Percentiles rank a stretch among this genome's conserved stretches.
Conservation (phyloP, 2,329 filamentous ascomycete species). For the Microascus cirrosus region DNA sequence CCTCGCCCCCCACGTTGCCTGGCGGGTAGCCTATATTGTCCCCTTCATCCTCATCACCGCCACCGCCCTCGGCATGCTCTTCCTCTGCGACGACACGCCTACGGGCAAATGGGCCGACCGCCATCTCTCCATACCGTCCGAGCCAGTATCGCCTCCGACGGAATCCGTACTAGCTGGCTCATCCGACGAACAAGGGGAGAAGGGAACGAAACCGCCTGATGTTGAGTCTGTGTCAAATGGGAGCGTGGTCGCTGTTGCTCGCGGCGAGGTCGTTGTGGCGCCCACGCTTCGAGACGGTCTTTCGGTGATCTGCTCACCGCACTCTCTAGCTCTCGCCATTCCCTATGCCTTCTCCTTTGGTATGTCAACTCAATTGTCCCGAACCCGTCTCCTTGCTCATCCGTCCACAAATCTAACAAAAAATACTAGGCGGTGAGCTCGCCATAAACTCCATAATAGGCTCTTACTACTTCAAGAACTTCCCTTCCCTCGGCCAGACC, state of each 20-base stretch:
- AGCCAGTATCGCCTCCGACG: background rate
- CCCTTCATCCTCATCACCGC: slow-evolving; percentile 63
- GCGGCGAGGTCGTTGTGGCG: slow-evolving; percentile 39
- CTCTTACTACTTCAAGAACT: slow-evolving; percentile 49
- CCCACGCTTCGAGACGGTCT: slow-evolving; percentile 41
- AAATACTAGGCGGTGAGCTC: slow-evolving; percentile 37
- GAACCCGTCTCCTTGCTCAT: background rate
- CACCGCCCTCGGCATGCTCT: slow-evolving; percentile 51
- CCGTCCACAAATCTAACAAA: background rate
- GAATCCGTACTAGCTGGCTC: background rate
- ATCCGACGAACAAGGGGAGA: slow-evolving; percentile 14
- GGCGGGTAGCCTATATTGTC: slow-evolving; percentile 77
- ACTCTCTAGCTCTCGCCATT: slow-evolving; percentile 41
- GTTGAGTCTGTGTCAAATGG: background rate
- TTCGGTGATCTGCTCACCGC: slow-evolving; percentile 34
- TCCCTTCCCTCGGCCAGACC: slow-evolving; percentile 45
- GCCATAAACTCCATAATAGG: slow-evolving; percentile 50
- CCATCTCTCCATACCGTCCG: slow-evolving; percentile 6
- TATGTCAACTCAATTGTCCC: background rate
- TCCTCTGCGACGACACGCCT: slow-evolving; percentile 72
- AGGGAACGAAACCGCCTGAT: background rate
- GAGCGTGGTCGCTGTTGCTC: slow-evolving; percentile 36
- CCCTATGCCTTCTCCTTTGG: slow-evolving; percentile 52
- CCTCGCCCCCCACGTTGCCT: slow-evolving; percentile 57
- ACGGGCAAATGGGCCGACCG: slow-evolving; percentile 67